Base-by-base conservation (phyloP, 345 rosid species). In the Anacardium occidentale region DNA sequence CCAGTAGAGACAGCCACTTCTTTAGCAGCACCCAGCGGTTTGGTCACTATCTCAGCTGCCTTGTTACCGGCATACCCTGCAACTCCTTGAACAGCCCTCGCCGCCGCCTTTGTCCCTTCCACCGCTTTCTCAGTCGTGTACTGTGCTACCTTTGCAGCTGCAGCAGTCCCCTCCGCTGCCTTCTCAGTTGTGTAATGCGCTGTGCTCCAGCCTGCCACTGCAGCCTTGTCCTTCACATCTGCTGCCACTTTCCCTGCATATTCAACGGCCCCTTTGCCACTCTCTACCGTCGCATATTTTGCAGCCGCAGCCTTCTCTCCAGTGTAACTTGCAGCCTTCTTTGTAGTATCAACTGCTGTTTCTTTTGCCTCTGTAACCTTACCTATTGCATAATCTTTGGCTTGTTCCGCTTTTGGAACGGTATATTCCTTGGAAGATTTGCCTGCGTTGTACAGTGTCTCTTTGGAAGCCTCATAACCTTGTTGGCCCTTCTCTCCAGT, bases 141-240 rank as follows among this genome's bases (percentile, higher is more conserved):
- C 65, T 89, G 90, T 2, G 91, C 89, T 10, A 69, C 89, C 64
- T 85, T 81, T 0, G 86, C 90, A 0, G 85, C 95, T 0, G 78
- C 86, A 67, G 83, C 84, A 0, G 89, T 89, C 29, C 89, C 97
- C 44, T 87, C 89, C 75, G 86, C 85, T 0, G 82, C 75, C 50
- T 86, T 87, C 76, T 91, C 89, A 1, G 86, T 77, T 0, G 86
- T 87, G 71, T 75, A 85, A 73, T 94, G 90, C 1, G 91, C 94
- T 0, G 93, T 91, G 0, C 82, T 83, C 97, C 97, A 92, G 2
- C 97, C 97, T 2, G 75, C 87, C 7, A 64, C 85, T 0, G 81
- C 84, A 0, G 91, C 85, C 77, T 71, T 85, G 26, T 94, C 94
- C 71, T 87, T 87, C 0, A 79, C 82, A 11, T 79, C 90, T 21